Conservation (phyloP, 768 basidiomycete species). For the Amanita inopinata region DNA sequence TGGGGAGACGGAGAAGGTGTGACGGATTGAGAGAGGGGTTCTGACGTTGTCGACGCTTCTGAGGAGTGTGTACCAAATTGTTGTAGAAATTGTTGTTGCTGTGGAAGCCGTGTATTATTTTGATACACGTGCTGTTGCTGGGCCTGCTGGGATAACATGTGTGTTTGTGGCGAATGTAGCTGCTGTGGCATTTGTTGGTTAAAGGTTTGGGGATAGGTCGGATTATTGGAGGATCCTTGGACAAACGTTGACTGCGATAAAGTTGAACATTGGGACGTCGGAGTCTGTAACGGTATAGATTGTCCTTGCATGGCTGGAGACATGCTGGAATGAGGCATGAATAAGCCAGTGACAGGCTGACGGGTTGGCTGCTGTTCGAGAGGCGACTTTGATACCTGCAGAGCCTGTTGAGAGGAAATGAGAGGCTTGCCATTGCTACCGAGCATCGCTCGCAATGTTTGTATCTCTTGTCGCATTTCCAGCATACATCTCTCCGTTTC, state of each 20-base stretch:
- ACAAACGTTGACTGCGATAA: slow-evolving; percentile 24
- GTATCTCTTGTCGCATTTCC: slow-evolving; percentile 17
- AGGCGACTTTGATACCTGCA: slow-evolving; percentile 7
- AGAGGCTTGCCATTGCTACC: neutral
- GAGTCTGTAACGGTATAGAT: slow-evolving; percentile 16
- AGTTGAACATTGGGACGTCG: slow-evolving; percentile 27
- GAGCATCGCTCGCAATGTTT: slow-evolving; percentile 12
- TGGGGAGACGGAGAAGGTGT: slow-evolving; percentile 25
- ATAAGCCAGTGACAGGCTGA: slow-evolving; percentile 14
- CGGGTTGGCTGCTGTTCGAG: slow-evolving; percentile 5
- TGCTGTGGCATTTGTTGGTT: slow-evolving; percentile 6
- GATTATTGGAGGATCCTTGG: slow-evolving; percentile 27
- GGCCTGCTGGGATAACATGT: neutral
- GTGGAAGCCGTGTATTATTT: slow-evolving; percentile 15
- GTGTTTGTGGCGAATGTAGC: neutral
- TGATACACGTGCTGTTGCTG: slow-evolving; percentile 5
- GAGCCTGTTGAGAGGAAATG: slow-evolving; percentile 4
- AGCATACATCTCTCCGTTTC: slow-evolving; percentile 49
- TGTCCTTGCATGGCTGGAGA: slow-evolving; percentile 24
- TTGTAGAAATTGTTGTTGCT: slow-evolving; percentile 16
- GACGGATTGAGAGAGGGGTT: slow-evolving; percentile 17
- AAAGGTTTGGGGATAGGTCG: slow-evolving; percentile 13
- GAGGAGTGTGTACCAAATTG: slow-evolving; percentile 9
- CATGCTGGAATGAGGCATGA: slow-evolving; percentile 22
- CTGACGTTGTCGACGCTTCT: slow-evolving; percentile 12